These are phyloP conservation scores for Plectosphaerella sp. DNA, from an alignment of 2,329 filamentous ascomycete genomes.

Conservation along the genomic window DNA sequence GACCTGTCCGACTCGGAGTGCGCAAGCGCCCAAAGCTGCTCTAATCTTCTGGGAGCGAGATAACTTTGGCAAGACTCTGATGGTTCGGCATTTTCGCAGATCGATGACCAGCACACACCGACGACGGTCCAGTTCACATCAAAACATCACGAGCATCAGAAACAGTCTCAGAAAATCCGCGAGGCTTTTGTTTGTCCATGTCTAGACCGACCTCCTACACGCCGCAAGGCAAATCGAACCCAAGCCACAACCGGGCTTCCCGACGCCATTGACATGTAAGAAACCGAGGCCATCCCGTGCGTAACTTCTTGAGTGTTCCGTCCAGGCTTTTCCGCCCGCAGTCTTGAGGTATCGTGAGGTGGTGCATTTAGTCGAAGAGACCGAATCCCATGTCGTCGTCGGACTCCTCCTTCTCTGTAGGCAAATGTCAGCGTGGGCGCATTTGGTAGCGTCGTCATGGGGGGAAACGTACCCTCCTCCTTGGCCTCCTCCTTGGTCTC, in stretches of 20 bases:
- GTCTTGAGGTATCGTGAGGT: slow-evolving; percentile 1
- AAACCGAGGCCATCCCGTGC: slow-evolving; percentile 23
- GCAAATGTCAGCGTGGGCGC: slow-evolving; percentile 20
- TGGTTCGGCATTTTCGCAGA: too few relatives aligned
- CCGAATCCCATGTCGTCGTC: slow-evolving; percentile 49
- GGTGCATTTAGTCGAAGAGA: slow-evolving; percentile 63
- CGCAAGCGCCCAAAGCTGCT: too few relatives aligned
- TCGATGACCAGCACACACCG: too few relatives aligned
- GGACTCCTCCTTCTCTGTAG: slow-evolving; percentile 49
- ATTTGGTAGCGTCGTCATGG: background rate
- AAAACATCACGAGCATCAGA: too few relatives aligned
- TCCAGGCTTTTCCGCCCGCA: background rate
- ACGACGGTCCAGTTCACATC: too few relatives aligned
- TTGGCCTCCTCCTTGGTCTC: slow-evolving; percentile 63
- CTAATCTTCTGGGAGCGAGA: too few relatives aligned
- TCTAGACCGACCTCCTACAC: slow-evolving; percentile 10
- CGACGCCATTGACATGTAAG: slow-evolving; percentile 24
- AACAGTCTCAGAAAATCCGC: slow-evolving; percentile 11
- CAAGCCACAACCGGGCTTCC: slow-evolving; percentile 17
- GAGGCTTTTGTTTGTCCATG: slow-evolving; percentile 11
- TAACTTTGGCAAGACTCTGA: too few relatives aligned
- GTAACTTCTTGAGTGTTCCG: slow-evolving; percentile 23
- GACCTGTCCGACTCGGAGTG: too few relatives aligned
- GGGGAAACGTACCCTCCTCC: slow-evolving; percentile 74
- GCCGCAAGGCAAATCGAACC: slow-evolving; percentile 8